Conservation (phyloP, 2,329 filamentous ascomycete species). For the Phyllosticta citriasiana region DNA sequence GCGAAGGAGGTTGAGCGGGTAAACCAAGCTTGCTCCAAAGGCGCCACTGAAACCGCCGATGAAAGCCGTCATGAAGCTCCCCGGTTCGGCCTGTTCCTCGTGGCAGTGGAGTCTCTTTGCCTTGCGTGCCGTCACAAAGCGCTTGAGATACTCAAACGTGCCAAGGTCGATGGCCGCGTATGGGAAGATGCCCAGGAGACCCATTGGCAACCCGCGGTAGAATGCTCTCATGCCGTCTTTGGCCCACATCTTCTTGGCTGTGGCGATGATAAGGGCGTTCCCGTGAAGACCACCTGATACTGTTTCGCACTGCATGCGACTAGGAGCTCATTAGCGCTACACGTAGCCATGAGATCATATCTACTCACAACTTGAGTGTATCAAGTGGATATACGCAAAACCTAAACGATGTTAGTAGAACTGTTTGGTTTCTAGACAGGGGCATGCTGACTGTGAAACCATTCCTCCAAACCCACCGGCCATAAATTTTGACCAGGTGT, state of each 20-base stretch:
- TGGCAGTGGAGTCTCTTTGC: constrained; percentile 61
- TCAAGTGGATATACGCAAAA: constrained; percentile 93
- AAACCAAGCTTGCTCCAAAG: constrained; percentile 86
- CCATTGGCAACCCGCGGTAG: constrained; percentile 90
- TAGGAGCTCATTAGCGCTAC: constrained; percentile 19
- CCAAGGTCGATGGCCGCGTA: constrained; percentile 95
- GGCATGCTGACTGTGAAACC: constrained; percentile 64
- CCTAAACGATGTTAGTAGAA: constrained; percentile 30
- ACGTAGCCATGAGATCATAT: background rate
- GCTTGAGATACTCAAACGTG: constrained; percentile 89
- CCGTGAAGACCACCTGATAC: constrained; percentile 77
- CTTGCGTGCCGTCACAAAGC: constrained; percentile 57
- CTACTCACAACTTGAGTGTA: constrained; percentile 59
- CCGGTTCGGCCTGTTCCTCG: constrained; percentile 66
- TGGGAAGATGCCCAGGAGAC: constrained; percentile 91
- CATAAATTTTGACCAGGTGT: constrained; percentile 77
- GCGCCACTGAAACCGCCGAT: constrained; percentile 90
- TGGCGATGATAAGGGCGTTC: constrained; percentile 71
- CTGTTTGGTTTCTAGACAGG: background rate
- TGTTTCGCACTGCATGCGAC: constrained; percentile 87
- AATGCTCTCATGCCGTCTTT: constrained; percentile 65
- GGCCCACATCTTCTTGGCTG: constrained; percentile 76
- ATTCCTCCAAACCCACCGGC: constrained; percentile 88
- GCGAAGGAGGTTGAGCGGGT: constrained; percentile 86
- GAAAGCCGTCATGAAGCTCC: constrained; percentile 73